Evolutionary conservation across 441 rosid genomes (phyloP), one percentile per base, ranked within the genome.

Genomic region (Viola pubescens): DNA sequence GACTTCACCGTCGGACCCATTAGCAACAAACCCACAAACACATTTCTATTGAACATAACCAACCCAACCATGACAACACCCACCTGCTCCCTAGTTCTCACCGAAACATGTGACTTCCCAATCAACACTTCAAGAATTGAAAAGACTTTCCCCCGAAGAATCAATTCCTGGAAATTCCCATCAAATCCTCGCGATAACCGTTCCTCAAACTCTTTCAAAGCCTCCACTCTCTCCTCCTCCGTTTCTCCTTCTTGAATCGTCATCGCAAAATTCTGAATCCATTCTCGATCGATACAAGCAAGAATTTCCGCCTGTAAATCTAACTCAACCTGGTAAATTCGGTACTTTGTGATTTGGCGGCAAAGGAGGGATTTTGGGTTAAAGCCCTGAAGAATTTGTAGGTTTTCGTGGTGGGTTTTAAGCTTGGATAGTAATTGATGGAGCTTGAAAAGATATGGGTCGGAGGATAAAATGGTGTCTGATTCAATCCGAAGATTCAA

Each of bases 11-110:
- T 75, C 34, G 73, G 70, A 40, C 86, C 85, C 91, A 82, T 82
- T 14, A 82, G 57, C 64, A 84, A 80, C 61, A 82, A 44, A 8
- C 87, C 86, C 26, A 80, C 87, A 58, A 80, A 84, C 52, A 84
- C 86, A 54, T 84, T 71, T 54, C 74, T 70, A 42, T 85, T 85
- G 65, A 85, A 85, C 44, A 59, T 54, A 41, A 81, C 80, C 46
- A 84, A 64, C 37, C 70, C 71, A 34, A 73, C 73, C 5, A 84
- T 55, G 6, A 68, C 79, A 9, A 58, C 38, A 6, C 75, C 78
- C 7, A 59, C 64, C 13, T 59, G 66, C 48, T 80, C 87, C 52
- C 69, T 60, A 8, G 74, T 53, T 54, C 56, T 68, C 37, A n/a
- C 62, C 0, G 79, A 67, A 46, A 80, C 52, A 6, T 59, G 42